A percentile compares a stretch with the other conserved stretches of the same genome.
phyloP scores from a whole-genome alignment of 371 early-diverging fungal genomes.

The Smittium mucronatum region DNA sequence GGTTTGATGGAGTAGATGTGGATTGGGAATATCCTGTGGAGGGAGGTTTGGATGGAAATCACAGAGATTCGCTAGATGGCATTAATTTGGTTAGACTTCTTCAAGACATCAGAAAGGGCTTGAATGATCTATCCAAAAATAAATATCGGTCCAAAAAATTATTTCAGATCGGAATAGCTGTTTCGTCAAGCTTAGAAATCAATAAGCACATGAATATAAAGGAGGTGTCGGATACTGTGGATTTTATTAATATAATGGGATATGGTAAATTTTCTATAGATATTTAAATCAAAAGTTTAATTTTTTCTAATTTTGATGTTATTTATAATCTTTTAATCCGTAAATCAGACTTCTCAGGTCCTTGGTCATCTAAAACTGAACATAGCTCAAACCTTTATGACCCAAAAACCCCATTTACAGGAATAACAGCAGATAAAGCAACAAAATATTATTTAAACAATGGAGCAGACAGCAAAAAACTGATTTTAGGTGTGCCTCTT shows the following conservation, averaged over 20 bases:
- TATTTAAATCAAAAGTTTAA: not conserved
- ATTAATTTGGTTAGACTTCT: not conserved
- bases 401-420: not conserved
- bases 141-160: not conserved
- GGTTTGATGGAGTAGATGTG: conserved; percentile 36
- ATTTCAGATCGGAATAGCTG: conserved; percentile 1
- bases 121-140: conserved; percentile 25
- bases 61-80: not conserved
- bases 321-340: not conserved
- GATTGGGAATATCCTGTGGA: conserved; percentile 75
- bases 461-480: not conserved
- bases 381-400: not conserved
- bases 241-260: conserved; percentile 1
- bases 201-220: not conserved
- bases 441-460: not conserved
- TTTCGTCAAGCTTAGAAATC: not conserved
- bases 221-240: not conserved
- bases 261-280: not conserved
- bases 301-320: not conserved
- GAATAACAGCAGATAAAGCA: not conserved
- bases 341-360: not conserved
- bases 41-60: not conserved
- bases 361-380: not conserved
- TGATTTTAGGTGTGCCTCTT: not conserved
- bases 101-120: not conserved